Percentiles rank a stretch among this genome's conserved stretches.
Evolutionary conservation across 306 rosid genomes (phyloP).

Genomic region (Benincasa hispida): DNA sequence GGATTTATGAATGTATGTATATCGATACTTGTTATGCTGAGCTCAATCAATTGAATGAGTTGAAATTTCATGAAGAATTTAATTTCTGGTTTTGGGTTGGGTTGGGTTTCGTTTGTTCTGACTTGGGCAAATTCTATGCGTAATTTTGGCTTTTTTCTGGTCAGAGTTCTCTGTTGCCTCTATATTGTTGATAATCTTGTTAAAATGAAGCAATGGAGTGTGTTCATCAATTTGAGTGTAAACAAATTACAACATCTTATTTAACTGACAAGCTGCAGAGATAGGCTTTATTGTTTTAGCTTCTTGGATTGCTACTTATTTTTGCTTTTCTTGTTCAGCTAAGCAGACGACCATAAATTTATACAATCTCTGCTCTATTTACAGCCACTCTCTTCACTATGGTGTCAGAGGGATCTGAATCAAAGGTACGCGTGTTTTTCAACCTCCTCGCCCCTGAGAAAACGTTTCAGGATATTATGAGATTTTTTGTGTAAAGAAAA

Average conservation of each 20-base stretch:
- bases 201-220: background rate
- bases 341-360: background rate
- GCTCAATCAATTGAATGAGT: background rate
- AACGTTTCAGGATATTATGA: background rate
- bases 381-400: background rate
- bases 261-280: background rate
- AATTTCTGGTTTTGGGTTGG: background rate
- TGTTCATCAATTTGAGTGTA: background rate
- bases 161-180: background rate
- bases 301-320: background rate
- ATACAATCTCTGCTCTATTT: background rate
- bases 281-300: background rate
- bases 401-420: background rate
- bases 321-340: background rate
- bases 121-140: background rate
- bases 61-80: background rate
- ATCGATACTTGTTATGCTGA: background rate
- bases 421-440: background rate
- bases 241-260: background rate
- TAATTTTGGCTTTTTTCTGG: background rate
- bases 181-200: background rate
- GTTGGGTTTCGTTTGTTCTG: background rate
- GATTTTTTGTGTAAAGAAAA: background rate
- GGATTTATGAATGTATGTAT: background rate
- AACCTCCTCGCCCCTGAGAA: background rate